A percentile compares a stretch with the other conserved stretches of the same genome.
Evolutionary conservation across 306 rosid genomes (phyloP).

Genomic region (Fragaria vesca): DNA sequence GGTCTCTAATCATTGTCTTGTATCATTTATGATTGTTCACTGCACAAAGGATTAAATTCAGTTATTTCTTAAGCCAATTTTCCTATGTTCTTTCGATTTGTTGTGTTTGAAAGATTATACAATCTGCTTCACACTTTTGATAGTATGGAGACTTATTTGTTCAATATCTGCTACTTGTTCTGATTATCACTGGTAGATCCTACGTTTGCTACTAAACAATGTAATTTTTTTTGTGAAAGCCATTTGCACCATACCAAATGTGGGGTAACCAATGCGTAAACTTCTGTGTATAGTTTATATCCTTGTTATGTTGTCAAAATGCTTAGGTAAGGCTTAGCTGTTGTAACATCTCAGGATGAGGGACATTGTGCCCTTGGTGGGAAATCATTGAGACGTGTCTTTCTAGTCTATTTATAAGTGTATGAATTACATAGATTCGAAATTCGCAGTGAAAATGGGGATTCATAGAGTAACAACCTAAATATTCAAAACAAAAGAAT

Average conservation of each 20-base stretch:
- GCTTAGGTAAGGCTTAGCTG: not conserved
- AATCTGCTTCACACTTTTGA: not conserved
- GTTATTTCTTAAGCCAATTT: not conserved
- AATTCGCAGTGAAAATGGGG: not conserved
- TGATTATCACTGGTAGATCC: not conserved
- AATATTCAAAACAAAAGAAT: slow-evolving; percentile 1
- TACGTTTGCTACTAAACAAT: not conserved
- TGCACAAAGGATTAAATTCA: not conserved
- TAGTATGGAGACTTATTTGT: not conserved
- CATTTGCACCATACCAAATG: not conserved
- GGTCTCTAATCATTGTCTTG: slow-evolving; percentile 12
- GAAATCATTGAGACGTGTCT: not conserved
- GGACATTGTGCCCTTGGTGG: not conserved
- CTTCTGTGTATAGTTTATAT: not conserved
- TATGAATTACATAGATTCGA: not conserved
- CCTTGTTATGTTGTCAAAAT: not conserved
- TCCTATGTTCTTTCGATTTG: not conserved
- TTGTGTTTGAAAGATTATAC: not conserved
- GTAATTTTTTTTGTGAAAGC: not conserved
- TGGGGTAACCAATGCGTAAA: not conserved
- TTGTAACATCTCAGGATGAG: not conserved
- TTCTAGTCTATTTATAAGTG: not conserved
- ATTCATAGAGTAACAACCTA: not conserved
- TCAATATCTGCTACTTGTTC: not conserved
- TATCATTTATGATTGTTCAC: too few species aligned